Percentiles rank a stretch among this genome's conserved stretches.
These are phyloP conservation scores for Erysimum cheiranthoides DNA, from an alignment of 345 rosid species.

Conservation along the genomic window DNA sequence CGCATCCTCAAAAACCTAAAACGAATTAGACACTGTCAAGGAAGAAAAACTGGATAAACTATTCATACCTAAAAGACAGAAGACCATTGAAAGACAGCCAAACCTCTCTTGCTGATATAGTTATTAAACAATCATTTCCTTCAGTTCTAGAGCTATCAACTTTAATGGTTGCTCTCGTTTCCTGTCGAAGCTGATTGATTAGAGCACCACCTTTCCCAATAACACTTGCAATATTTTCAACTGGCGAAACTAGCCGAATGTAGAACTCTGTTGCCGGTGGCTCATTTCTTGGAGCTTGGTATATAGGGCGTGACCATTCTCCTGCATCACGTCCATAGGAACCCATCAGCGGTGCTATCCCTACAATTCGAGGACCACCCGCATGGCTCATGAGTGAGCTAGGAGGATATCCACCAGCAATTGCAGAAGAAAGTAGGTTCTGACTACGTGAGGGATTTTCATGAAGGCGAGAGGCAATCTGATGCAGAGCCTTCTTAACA, in stretches of 20 bases:
- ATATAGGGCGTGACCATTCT: conserved; percentile 82
- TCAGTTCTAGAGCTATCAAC: conserved; percentile 86
- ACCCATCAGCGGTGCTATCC: conserved; percentile 76
- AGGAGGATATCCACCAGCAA: conserved; percentile 58
- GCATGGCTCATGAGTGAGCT: conserved; percentile 66
- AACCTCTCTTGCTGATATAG: conserved; percentile 92
- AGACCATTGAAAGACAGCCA: conserved; percentile 22
- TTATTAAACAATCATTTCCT: conserved; percentile 90
- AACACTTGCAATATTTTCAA: conserved; percentile 84
- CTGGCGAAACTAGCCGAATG: conserved; percentile 79
- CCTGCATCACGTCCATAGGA: conserved; percentile 81
- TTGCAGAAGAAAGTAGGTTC: conserved; percentile 76
- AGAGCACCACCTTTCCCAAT: conserved; percentile 94
- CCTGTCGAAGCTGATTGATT: conserved; percentile 94
- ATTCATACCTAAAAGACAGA: background rate
- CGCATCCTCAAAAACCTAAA: conserved; percentile 81
- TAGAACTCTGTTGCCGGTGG: conserved; percentile 73
- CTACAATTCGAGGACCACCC: conserved; percentile 72
- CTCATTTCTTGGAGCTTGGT: conserved; percentile 86
- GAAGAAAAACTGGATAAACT: conserved; percentile 23
- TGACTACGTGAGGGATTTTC: conserved; percentile 93
- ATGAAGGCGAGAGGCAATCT: conserved; percentile 85
- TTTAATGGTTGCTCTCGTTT: conserved; percentile 80
- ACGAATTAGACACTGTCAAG: conserved; percentile 22
- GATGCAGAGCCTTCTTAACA: conserved; percentile 81